Conservation (phyloP, 345 rosid species). For the Ailanthus altissimus region DNA sequence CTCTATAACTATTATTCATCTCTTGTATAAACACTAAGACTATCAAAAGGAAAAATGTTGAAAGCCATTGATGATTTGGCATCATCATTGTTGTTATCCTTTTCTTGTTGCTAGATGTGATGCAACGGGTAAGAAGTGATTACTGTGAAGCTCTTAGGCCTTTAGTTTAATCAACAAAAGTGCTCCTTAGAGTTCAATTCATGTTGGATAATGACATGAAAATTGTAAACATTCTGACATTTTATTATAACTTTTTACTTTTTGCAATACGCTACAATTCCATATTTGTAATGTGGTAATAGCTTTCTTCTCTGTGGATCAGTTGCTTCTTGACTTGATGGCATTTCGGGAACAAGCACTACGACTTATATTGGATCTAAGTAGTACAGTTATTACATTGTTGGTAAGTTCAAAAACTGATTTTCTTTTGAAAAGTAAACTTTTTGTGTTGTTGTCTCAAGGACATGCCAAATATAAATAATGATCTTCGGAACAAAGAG, state of each 20-base stretch:
- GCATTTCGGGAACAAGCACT: constrained; percentile 96
- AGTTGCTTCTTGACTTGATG: constrained; percentile 98
- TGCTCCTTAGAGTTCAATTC: not conserved
- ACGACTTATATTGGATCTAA: constrained; percentile 91
- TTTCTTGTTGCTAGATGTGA: not conserved
- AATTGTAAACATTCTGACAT: not conserved
- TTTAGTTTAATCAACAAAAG: not conserved
- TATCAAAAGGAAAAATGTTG: not conserved
- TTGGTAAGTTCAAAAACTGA: constrained; percentile 64
- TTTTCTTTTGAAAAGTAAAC: constrained; percentile 26
- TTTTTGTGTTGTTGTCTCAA: constrained; percentile 12
- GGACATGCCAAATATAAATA: not conserved
- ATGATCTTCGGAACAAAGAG: not conserved
- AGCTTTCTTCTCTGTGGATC: constrained; percentile 44
- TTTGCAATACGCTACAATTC: not conserved
- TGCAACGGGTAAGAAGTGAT: not conserved
- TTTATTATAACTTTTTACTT: not conserved
- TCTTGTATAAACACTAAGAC: not conserved
- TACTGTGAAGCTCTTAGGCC: not conserved
- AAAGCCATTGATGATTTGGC: not conserved
- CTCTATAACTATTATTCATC: not conserved
- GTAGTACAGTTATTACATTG: constrained; percentile 96
- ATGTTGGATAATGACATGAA: not conserved
- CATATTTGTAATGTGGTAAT: not conserved
- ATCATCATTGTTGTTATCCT: not conserved